phyloP scores from a whole-genome alignment of 192 early-diverging fungal genomes.

The Podochytrium sp. region DNA sequence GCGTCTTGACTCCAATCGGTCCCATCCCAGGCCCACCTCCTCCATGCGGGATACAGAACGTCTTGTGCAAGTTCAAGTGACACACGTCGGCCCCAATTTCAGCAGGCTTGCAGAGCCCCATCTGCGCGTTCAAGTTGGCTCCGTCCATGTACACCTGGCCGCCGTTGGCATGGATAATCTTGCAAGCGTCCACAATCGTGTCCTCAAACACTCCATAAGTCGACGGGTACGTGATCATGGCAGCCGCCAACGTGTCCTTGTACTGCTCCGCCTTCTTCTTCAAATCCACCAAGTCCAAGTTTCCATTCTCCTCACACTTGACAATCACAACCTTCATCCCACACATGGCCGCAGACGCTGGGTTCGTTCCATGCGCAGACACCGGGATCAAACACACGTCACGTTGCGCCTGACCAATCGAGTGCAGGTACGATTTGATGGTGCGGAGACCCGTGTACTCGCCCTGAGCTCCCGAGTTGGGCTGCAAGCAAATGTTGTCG shows the following conservation, averaged over 20 bases:
- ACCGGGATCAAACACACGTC: constrained; percentile 96
- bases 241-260: constrained; percentile 83
- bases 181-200: constrained; percentile 81
- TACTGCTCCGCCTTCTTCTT: constrained; percentile 87
- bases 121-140: constrained; percentile 62
- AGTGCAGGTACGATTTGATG: constrained; percentile 91
- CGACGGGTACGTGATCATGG: constrained; percentile 99
- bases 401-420: constrained; percentile 81
- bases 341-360: constrained; percentile 97
- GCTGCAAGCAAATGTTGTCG: constrained; percentile 91
- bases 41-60: constrained; percentile 97
- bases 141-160: constrained; percentile 99
- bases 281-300: constrained; percentile 91
- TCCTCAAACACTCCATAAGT: constrained; percentile 99
- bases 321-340: constrained; percentile 92
- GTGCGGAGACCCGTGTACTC: constrained; percentile 96
- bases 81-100: constrained; percentile 99
- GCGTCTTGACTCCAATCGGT: constrained; percentile 91
- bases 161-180: constrained; percentile 90
- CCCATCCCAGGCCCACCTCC: constrained; percentile 99
- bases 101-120: constrained; percentile 70
- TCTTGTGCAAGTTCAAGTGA: constrained; percentile 99
- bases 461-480: constrained; percentile 99
- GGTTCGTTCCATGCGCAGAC: constrained; percentile 99
- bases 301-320: constrained; percentile 90